Evolutionary conservation across 2,329 filamentous ascomycete species (phyloP), one percentile per base, ranked within the genome.

Genomic region (Lecanosticta acicola): DNA sequence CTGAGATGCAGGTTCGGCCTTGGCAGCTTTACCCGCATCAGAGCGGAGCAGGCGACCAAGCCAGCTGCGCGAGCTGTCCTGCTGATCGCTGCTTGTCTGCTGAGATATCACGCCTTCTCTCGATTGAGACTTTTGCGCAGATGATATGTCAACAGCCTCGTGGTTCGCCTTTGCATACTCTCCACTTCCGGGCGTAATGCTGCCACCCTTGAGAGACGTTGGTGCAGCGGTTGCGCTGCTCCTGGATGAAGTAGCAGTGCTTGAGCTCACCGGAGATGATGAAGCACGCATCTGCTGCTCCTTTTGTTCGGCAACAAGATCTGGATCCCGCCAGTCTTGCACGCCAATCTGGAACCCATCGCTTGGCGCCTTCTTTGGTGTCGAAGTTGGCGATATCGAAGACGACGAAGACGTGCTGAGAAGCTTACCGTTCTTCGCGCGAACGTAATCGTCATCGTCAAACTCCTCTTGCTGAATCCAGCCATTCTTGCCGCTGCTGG

Each of bases 291-390:
- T 50, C 8, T 58, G 54, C 35, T 57, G 52, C 49, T 65, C 62
- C 39, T 58, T 61, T 21, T 65, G 57, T 32, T 68, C 63, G 1
- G 73, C 74, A 17, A 87, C 71, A 14, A 88, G 69, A 62, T 88
- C 85, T 4, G 85, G 84, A 63, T 93, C 87, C 55, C 86, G 78
- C 87, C 87, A 91, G 62, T 93, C 87, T 55, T 93, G 85, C 10
- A 89, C 81, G n/a, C 86, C 87, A 58, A 91, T 90, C 36, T 85
- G 76, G 62, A 90, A 91, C 46, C 76, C 79, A 62, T 88, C 83
- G 38, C 71, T 66, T 17, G 62, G 46, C n/a, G 56, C 49, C 11
- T 63, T 53, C 56, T 49, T 46, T 13, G 48, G 39, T 8, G 61
- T 55, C 43, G 59, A 61, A 32, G 65, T 64, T n/a, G 62, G 59